Percentiles rank a stretch among this genome's conserved stretches.
These are phyloP conservation scores for Leptomonas seymouri DNA, from an alignment of 208 protist genomes.

Conservation along the genomic window DNA sequence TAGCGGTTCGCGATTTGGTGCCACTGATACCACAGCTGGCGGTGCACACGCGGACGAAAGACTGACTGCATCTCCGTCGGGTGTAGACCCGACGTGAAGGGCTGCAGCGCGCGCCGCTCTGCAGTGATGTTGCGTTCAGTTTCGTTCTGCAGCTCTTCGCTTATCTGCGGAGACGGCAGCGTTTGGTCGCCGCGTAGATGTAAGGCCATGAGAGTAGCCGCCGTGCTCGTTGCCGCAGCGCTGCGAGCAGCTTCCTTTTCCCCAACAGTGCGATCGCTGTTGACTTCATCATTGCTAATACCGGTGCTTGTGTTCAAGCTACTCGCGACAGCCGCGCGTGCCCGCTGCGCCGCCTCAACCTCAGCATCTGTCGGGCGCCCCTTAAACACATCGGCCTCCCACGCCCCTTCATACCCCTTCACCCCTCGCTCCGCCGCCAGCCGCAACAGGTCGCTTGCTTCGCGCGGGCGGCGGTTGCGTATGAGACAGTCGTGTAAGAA, in stretches of 20 bases:
- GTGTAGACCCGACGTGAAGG: conserved; percentile 84
- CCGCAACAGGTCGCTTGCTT: conserved; percentile 80
- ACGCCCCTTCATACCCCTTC: conserved; percentile 79
- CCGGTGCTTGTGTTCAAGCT: no score
- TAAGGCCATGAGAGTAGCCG: conserved; percentile 53
- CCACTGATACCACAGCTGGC: conserved; percentile 92
- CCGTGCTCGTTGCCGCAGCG: conserved; percentile 30
- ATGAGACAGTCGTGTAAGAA: conserved; percentile 91
- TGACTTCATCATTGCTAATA: neutral
- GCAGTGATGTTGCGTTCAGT: conserved; percentile 46
- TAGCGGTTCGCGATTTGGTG: conserved; percentile 91
- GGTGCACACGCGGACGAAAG: conserved; percentile 88
- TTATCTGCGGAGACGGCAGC: conserved; percentile 43
- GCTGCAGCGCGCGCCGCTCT: conserved; percentile 48
- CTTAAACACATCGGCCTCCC: conserved; percentile 84
- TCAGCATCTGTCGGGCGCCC: conserved; percentile 53
- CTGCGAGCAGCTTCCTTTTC: conserved; percentile 5
- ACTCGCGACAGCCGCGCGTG: no score
- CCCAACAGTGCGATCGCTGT: neutral
- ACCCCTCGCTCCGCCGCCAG: conserved; percentile 75
- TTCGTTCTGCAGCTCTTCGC: conserved; percentile 59
- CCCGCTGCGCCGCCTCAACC: conserved; percentile 31
- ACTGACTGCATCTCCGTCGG: conserved; percentile 76
- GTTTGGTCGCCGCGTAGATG: conserved; percentile 81
- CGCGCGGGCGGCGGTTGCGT: conserved; percentile 76